Evolutionary conservation across 2,329 filamentous ascomycete species (phyloP), one percentile per base, ranked within the genome.

Genomic region (Curvularia eragrostidis): DNA sequence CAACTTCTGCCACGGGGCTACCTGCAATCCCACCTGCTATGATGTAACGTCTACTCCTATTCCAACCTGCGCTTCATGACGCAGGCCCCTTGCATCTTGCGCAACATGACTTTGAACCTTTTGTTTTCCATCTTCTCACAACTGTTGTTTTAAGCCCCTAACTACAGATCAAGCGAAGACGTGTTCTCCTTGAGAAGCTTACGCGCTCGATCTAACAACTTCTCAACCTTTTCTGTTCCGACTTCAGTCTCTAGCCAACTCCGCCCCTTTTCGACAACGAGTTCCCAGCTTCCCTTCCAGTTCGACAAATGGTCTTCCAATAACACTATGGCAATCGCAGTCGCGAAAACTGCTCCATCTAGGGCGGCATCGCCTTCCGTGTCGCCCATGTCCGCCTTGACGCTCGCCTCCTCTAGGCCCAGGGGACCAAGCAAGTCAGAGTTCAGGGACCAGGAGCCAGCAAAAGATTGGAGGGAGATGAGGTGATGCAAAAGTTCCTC

Each of bases 221-320:
- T 32, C 2, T 52, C 30, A 10, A 23, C n/a, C 4, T 8, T 26
- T 13, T 32, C 50, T 3, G 15, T 30, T 4, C 41, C 42, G 12
- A 53, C n/a, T 13, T 41, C 26, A 2, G n/a, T 60, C 44, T 56
- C 63, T 54, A 71, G 48, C 70, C 70, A 89, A 0, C 46, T 67
- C 66, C 76, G 79, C 0, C 84, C 87, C 78, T 89, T 89, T 9
- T 83, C 82, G 15, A 83, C 85, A 38, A 90, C 75, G 79, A 90
- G 78, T 60, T 88, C 87, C 87, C 87, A 91, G 6, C 81, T 80
- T 2, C 86, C 87, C 68, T 78, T 75, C 49, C 84, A 78, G 0
- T 61, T 74, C 0, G 34, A 63, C 56, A 85, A 64, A 53, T 77
- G 81, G 39, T 50, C 70, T 66, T 84, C 80, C 59, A 90, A 70